Evolutionary conservation across 306 rosid genomes (phyloP), one percentile per base, ranked within the genome.

Genomic region (Hippophae rhamnoides): DNA sequence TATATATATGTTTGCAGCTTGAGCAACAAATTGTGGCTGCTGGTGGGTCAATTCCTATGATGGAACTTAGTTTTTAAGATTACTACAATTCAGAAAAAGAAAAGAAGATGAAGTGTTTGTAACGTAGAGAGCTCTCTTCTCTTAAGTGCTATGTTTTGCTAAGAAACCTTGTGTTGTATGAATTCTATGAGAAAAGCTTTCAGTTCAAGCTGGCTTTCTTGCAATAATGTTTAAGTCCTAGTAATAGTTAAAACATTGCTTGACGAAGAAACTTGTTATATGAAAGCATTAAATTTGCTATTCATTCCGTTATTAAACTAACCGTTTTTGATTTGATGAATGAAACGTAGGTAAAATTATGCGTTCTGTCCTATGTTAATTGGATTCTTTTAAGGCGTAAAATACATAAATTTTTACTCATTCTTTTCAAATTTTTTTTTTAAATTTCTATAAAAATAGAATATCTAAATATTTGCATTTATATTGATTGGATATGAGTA

Each of bases 21-120:
- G 99, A 93, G 81, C 89, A 82, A 58, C 97, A 85, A 73, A 89
- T 93, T 70, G 76, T 84, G 69, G 83, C 84, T 62, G 99, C 95
- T 63, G 99, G 99, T 52, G 99, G 99, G 59, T 80, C 95, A 64
- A 81, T 93, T 65, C 97, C 97, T 25, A 58, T 68, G 72, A 44
- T 64, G 65, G 90, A 88, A 67, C 69, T 73, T 61, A 47, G 81
- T 63, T 79, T 76, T 75, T 84, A 54, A 78, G 54, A 50, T 55
- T 51, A 26, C 69, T 56, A 27, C 62, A 53, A 62, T 61, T 47
- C 49, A 14, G 44, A 59, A 52, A 42, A 65, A 53, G 27, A 54
- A 44, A 56, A 27, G 56, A 65, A 23, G 38, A 5, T 31, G 38
- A 31, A 31, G 38, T 31, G 38, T 31, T 2, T 31, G 38, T 31